Base-by-base conservation (phyloP, 495 filamentous ascomycete species). In the Neurospora tetraspora region DNA sequence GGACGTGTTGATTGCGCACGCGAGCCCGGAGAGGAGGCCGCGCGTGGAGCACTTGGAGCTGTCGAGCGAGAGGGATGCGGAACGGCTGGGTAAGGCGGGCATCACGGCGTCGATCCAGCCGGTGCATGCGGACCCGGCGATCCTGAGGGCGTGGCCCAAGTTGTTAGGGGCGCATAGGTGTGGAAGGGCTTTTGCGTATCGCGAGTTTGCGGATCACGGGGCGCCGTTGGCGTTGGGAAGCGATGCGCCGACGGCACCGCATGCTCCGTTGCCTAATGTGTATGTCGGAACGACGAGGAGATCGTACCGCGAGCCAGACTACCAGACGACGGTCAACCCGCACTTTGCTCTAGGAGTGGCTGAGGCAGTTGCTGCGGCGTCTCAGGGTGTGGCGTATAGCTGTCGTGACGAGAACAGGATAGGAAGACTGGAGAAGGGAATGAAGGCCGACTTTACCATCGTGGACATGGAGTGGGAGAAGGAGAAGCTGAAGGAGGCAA, bases 101-200 rank as follows among this genome's bases (percentile, higher is more conserved):
- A 89, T 91, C 75, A 89, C 88, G 43, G 89, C 89, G 6, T 89
- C 86, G 5, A 85, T 90, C n/a, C 88, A 90, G 76, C 88, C 89
- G 0, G 88, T 90, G 4, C 89, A 91, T 73, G 83, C 87, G 4
- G 89, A 91, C 74, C 89, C 89, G 7, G 87, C 88, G 3, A 89
- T 90, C 61, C 82, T 90, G 34, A 81, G 82, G 12, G 88, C 86
- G 1, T 91, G 89, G 89, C 87, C 87, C 31, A 79, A 77, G 8
- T 77, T 91, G 34, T 78, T 91, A 6, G 89, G 88, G 0, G 74
- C 79, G 20, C 80, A 86, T 14, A 81, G 89, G 18, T 86, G 85
- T 71, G 76, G 78, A 38, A 81, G 89, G 9, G 87, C 88, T 1
- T 91, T 91, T 72, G 87, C 89, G 0, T 90, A 91, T 77, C 82